Conservation (phyloP, 805 yeast genomes). For the Kockiozyma suomiensis region DNA sequence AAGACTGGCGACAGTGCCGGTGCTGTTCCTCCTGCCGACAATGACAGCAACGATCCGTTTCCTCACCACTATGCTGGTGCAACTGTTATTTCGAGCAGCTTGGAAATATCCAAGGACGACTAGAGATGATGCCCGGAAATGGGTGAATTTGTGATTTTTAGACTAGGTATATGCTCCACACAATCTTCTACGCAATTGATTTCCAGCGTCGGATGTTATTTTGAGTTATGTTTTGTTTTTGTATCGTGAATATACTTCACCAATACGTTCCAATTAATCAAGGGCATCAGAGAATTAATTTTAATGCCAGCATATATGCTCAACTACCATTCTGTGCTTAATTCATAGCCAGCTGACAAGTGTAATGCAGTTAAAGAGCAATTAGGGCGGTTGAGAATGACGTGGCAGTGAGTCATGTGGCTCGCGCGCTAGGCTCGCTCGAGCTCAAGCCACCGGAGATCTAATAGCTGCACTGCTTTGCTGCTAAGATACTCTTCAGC, state of each 20-base stretch:
- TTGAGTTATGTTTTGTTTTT: too few relatives aligned
- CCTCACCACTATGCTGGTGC: conserved; percentile 8
- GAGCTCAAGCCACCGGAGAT: conserved; percentile 1
- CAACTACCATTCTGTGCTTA: too few relatives aligned
- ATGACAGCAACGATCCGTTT: not conserved
- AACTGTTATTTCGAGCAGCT: not conserved
- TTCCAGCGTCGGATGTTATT: too few relatives aligned
- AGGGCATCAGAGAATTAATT: too few relatives aligned
- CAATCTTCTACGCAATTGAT: too few relatives aligned
- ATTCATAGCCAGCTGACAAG: too few relatives aligned
- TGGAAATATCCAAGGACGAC: not conserved
- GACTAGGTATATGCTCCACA: too few relatives aligned
- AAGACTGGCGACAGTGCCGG: not conserved
- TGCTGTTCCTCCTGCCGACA: not conserved
- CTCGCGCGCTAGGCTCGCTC: not conserved
- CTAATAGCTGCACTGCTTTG: not conserved
- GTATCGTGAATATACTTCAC: too few relatives aligned
- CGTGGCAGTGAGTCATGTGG: conserved; percentile 8
- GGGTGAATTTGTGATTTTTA: too few relatives aligned
- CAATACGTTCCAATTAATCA: too few relatives aligned
- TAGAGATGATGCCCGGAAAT: not conserved
- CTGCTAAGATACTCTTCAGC: not conserved
- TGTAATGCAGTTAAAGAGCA: not conserved
- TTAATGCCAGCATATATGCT: too few relatives aligned
- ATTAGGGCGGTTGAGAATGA: not conserved